These are phyloP conservation scores for Barnettozyma californica DNA, from an alignment of 805 yeast species.

Conservation along the genomic window DNA sequence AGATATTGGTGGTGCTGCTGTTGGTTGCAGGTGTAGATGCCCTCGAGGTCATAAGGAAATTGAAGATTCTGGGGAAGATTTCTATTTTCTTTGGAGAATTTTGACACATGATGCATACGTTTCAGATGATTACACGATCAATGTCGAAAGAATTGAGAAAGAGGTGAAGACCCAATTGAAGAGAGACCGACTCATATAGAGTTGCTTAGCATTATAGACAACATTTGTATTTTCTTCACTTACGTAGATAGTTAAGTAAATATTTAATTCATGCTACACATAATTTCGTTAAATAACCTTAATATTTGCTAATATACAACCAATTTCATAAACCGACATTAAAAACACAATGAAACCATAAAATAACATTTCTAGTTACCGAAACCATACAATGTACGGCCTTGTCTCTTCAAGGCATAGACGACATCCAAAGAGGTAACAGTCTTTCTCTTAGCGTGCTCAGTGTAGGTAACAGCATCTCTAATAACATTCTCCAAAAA, in stretches of 20 bases:
- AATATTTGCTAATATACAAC: constrained; percentile 13
- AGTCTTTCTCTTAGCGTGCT: constrained; percentile 99
- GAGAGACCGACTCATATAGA: constrained; percentile 7
- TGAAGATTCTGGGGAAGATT: constrained; percentile 49
- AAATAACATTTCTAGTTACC: constrained; percentile 68
- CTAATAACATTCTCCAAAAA: constrained; percentile 96
- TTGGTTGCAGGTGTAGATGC: constrained; percentile 87
- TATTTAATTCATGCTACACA: too few relatives aligned
- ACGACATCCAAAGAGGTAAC: constrained; percentile 98
- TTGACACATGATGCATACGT: constrained; percentile 29
- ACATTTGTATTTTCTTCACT: neutral
- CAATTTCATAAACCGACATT: constrained; percentile 15
- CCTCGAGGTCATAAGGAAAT: constrained; percentile 48
- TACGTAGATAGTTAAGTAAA: too few relatives aligned
- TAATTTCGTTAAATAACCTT: constrained; percentile 4
- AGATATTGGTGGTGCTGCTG: constrained; percentile 42
- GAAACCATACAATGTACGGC: constrained; percentile 99
- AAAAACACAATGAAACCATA: constrained; percentile 15
- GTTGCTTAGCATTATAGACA: neutral
- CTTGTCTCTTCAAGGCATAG: constrained; percentile 99
- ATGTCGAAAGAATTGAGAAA: constrained; percentile 26
- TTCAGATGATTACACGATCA: constrained; percentile 15
- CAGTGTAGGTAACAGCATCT: constrained; percentile 99
- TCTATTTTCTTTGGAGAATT: constrained; percentile 47
- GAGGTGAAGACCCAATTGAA: constrained; percentile 14